Conservation (phyloP, 805 yeast species). For the Wickerhamiella occidentalis region DNA sequence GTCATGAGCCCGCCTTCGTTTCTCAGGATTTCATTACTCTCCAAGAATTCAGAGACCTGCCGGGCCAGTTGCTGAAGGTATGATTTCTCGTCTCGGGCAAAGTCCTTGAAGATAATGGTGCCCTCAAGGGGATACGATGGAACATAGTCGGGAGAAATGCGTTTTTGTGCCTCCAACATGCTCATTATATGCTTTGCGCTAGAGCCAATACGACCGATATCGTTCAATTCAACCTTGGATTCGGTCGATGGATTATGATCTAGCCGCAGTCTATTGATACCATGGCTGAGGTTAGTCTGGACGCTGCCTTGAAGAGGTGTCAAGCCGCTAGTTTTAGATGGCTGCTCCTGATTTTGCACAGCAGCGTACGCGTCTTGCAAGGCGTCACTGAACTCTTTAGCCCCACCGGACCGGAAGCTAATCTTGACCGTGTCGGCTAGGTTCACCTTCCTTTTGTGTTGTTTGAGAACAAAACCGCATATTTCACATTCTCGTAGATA, state of each 20-base stretch:
- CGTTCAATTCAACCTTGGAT: slow-evolving; percentile 58
- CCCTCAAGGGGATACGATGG: slow-evolving; percentile 19
- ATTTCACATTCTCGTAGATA: slow-evolving; percentile 69
- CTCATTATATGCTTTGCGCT: neutral
- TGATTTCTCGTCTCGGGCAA: slow-evolving; percentile 27
- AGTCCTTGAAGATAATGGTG: slow-evolving; percentile 28
- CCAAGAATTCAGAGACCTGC: slow-evolving; percentile 62
- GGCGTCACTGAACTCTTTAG: slow-evolving; percentile 39
- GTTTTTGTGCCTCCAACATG: slow-evolving; percentile 34
- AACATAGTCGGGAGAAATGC: neutral
- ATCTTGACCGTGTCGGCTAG: slow-evolving; percentile 36
- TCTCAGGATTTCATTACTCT: slow-evolving; percentile 34
- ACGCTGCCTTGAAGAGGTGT: neutral
- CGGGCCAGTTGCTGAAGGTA: slow-evolving; percentile 53
- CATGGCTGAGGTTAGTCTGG: neutral
- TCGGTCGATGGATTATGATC: slow-evolving; percentile 33
- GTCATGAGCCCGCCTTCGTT: slow-evolving; percentile 49
- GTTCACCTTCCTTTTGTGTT: slow-evolving; percentile 21
- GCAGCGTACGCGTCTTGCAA: slow-evolving; percentile 1
- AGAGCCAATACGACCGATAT: slow-evolving; percentile 48
- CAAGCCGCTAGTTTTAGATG: too few relatives aligned
- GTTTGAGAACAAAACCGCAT: slow-evolving; percentile 52
- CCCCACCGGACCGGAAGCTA: slow-evolving; percentile 68
- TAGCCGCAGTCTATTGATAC: neutral
- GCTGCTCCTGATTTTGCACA: too few relatives aligned